Percentiles rank a stretch among this genome's conserved stretches.
These are phyloP conservation scores for Caulochytrium protostelioides DNA, from an alignment of 371 early-diverging fungal species.

Conservation along the genomic window DNA sequence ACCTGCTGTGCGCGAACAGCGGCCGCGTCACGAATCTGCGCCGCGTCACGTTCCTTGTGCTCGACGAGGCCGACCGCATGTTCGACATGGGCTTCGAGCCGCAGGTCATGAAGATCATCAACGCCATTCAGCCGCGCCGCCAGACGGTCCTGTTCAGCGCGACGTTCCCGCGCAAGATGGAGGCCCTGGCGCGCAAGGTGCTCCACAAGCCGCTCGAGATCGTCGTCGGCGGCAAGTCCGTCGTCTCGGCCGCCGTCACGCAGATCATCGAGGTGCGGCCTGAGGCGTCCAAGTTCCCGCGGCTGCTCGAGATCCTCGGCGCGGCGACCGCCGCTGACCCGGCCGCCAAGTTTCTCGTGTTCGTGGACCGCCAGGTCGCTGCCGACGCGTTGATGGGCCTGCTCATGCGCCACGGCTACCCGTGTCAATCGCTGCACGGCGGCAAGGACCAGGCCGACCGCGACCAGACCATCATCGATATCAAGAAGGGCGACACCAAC, in stretches of 20 bases:
- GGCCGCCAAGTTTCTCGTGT: conserved; percentile 45
- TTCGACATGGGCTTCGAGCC: conserved; percentile 97
- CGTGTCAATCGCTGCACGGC: conserved; percentile 83
- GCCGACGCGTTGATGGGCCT: conserved; percentile 73
- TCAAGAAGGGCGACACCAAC: conserved; percentile 66
- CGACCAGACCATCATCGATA: conserved; percentile 75
- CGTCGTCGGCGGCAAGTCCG: conserved; percentile 76
- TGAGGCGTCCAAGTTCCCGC: conserved; percentile 66
- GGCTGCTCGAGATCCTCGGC: conserved; percentile 75
- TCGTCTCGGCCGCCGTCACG: conserved; percentile 67
- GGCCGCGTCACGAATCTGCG: conserved; percentile 85
- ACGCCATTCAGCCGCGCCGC: conserved; percentile 74
- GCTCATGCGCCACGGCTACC: conserved; percentile 65
- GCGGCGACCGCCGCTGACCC: conserved; percentile 36
- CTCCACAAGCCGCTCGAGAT: conserved; percentile 75
- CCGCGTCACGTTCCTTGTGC: conserved; percentile 87
- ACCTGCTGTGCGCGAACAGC: conserved; percentile 84
- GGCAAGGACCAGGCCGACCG: conserved; percentile 93
- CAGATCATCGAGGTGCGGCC: conserved; percentile 68
- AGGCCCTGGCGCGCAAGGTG: conserved; percentile 84
- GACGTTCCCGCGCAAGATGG: conserved; percentile 93
- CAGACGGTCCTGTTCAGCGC: conserved; percentile 90
- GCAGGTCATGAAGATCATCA: conserved; percentile 91
- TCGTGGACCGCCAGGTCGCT: conserved; percentile 87
- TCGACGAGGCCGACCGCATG: conserved; percentile 77